phyloP scores from a whole-genome alignment of 148 eudicot species.

The Nyssa sinensis region DNA sequence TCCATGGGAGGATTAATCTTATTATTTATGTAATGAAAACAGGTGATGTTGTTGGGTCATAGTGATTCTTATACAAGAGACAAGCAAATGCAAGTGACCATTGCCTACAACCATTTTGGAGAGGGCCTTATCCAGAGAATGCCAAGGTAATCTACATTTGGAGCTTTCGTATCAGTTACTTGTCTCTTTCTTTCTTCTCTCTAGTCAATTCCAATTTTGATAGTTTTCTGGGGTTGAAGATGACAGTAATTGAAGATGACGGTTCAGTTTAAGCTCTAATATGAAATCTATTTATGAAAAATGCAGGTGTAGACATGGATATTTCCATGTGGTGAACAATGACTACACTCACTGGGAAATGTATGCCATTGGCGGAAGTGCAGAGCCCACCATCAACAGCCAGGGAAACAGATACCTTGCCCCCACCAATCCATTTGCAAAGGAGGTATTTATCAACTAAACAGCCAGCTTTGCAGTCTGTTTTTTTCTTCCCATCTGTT shows the following conservation, averaged over 20 bases:
- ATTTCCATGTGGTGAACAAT: constrained; percentile 95
- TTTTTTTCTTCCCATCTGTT: background rate
- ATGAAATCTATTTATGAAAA: background rate
- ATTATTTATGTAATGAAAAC: background rate
- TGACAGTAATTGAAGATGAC: background rate
- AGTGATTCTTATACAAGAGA: constrained; percentile 75
- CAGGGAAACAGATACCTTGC: constrained; percentile 93
- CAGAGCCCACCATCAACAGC: constrained; percentile 85
- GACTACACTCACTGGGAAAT: constrained; percentile 99
- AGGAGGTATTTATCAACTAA: constrained; percentile 52
- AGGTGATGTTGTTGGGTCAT: constrained; percentile 90
- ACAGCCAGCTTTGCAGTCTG: background rate
- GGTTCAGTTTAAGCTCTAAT: background rate
- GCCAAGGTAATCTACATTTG: constrained; percentile 60
- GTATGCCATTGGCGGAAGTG: constrained; percentile 97
- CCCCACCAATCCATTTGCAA: constrained; percentile 67
- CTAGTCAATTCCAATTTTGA: background rate
- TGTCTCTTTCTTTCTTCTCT: background rate
- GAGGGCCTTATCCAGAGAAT: constrained; percentile 90
- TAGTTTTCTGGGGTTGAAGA: too few species aligned
- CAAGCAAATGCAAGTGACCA: constrained; percentile 87
- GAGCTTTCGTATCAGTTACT: background rate
- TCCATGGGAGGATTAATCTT: background rate
- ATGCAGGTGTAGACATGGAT: constrained; percentile 86
- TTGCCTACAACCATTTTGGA: constrained; percentile 94